phyloP scores from a whole-genome alignment of 73 alveolate species.

The Tetrahymena thermophila region DNA sequence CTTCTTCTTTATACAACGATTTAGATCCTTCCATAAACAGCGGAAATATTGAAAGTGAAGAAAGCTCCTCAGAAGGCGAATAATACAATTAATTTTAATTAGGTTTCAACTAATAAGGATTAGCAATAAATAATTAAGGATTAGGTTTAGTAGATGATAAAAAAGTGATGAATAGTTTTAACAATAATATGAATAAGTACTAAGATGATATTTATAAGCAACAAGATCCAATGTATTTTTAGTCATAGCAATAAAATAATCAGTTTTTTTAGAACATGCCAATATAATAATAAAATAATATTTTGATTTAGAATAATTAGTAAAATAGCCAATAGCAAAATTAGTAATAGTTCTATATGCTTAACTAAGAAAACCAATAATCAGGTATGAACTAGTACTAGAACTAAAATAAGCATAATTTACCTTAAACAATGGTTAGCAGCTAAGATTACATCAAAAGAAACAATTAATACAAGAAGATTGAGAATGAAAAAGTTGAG shows the following conservation, averaged over 20 bases:
- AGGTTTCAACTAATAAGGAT: background rate
- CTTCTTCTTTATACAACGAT: background rate
- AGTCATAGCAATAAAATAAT: background rate
- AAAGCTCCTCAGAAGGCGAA: background rate
- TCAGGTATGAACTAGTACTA: background rate
- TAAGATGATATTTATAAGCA: background rate
- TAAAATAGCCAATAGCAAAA: background rate
- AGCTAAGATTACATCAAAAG: background rate
- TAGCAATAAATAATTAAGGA: background rate
- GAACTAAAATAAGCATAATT: background rate
- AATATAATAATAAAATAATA: background rate
- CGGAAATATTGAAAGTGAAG: background rate
- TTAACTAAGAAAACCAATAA: background rate
- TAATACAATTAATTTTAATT: background rate
- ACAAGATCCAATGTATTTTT: background rate
- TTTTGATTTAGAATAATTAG: background rate
- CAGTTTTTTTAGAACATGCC: background rate
- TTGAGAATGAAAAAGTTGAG: background rate
- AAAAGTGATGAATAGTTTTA: background rate
- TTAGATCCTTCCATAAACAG: background rate
- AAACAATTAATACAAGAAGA: background rate
- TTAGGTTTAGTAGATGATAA: background rate
- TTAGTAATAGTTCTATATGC: background rate
- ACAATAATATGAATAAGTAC: background rate
- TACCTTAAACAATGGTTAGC: background rate